Conservation (phyloP, 495 filamentous ascomycete species). For the Penicillium malachiteum region DNA sequence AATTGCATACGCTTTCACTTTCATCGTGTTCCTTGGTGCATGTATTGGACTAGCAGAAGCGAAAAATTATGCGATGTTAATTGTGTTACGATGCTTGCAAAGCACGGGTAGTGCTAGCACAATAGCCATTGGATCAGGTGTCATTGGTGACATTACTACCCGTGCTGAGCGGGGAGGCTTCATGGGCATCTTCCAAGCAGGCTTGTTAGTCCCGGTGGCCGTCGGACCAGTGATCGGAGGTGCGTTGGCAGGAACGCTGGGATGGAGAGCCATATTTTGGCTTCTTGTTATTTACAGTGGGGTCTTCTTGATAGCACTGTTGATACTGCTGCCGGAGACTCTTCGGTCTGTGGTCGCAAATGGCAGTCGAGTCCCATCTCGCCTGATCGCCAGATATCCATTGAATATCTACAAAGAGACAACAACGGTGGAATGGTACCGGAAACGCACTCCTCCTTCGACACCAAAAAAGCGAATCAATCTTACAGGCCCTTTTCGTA, state of each 20-base stretch:
- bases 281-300: constrained; percentile 52
- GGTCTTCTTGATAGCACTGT: constrained; percentile 39
- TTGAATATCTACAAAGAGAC: constrained; percentile 19
- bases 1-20: constrained; percentile 43
- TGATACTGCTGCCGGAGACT: constrained; percentile 54
- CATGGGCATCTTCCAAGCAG: constrained; percentile 55
- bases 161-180: constrained; percentile 52
- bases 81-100: constrained; percentile 50
- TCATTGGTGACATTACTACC: constrained; percentile 56
- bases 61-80: constrained; percentile 44
- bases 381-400: constrained; percentile 31
- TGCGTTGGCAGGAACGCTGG: constrained; percentile 46
- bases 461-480: constrained; percentile 31
- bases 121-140: constrained; percentile 55
- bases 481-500: constrained; percentile 40
- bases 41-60: constrained; percentile 49
- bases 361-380: constrained; percentile 30
- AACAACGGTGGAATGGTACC: constrained; percentile 21
- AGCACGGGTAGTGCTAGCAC: constrained; percentile 52
- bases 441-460: constrained; percentile 4
- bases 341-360: constrained; percentile 53
- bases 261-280: constrained; percentile 60
- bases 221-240: constrained; percentile 58
- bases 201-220: constrained; percentile 46
- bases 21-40: constrained; percentile 47